Evolutionary conservation across 2,329 filamentous ascomycete species (phyloP).

Genomic region (Fusarium vanettenii): DNA sequence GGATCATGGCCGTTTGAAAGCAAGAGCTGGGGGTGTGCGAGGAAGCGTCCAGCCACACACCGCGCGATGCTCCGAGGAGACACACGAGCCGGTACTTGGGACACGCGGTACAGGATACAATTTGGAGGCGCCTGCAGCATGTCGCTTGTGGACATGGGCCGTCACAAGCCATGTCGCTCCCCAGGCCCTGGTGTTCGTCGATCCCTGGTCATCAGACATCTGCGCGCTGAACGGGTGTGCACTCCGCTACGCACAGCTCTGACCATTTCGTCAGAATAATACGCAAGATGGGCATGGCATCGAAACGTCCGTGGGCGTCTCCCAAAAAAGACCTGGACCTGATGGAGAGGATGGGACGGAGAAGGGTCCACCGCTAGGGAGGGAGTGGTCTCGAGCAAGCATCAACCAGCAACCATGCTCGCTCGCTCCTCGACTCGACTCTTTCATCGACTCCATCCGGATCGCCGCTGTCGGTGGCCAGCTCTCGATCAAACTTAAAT

Average conservation of each 20-base stretch:
- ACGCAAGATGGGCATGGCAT: not conserved
- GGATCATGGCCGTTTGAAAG: conserved; percentile 18
- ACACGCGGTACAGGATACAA: conserved; percentile 5
- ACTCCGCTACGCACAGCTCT: conserved; percentile 2
- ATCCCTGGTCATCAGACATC: conserved; percentile 18
- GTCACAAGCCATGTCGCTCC: conserved; percentile 12
- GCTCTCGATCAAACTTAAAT: conserved; percentile 35
- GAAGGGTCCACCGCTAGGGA: conserved; percentile 14
- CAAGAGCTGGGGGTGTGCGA: conserved; percentile 24
- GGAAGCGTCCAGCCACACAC: not conserved
- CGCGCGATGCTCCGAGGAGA: conserved; percentile 24
- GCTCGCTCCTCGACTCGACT: not conserved
- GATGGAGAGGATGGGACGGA: conserved; percentile 9
- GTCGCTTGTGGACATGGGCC: not conserved
- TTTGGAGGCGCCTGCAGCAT: not conserved
- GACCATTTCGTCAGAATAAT: not conserved
- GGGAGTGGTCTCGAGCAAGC: not conserved
- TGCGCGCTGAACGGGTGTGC: not conserved
- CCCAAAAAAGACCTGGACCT: conserved; percentile 26
- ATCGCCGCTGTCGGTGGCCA: conserved; percentile 34
- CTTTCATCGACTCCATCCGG: conserved; percentile 23
- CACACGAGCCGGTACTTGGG: conserved; percentile 8
- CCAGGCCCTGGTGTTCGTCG: conserved; percentile 31
- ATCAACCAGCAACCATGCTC: conserved; percentile 1
- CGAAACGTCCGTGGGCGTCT: conserved; percentile 4